Base-by-base conservation (phyloP, 768 basidiomycete species). In the Mycena maculata region DNA sequence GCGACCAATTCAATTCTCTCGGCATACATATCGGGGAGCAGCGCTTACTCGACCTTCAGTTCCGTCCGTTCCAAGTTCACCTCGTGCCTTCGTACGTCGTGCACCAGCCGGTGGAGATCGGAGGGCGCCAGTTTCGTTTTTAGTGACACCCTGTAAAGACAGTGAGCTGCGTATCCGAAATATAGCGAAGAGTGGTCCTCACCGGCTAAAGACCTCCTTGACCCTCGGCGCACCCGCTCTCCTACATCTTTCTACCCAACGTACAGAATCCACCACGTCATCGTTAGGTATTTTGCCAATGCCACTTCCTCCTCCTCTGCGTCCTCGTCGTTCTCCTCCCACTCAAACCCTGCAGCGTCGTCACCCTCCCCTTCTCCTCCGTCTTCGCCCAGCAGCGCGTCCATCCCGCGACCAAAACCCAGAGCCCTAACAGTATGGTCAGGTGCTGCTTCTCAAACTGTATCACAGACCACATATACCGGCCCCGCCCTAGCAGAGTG, bases 181-280 rank as follows among this genome's bases (percentile, higher is more conserved):
- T 23, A 64, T n/a, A n/a, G n/a, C 63, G 27, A 36, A 49, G 25
- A 59, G 64, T 13, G 33, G 31, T 33, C 81, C 92, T 70, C 65
- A 96, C 96, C 88, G 87, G 58, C 93, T 90, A 63, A 98, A 93
- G 0, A 93, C 93, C 63, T 91, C 90, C 72, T 94, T 90, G 0
- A 96, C 94, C 87, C 91, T 36, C 85, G 79, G 70, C 90, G 80
- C 0, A 96, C 92, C 42, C 93, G 82, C 69, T 89, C 88, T 0
- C 87, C 89, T 0, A 98, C 85, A 63, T 91, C 90, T 71, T 91
- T 92, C 95, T 95, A 97, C 0, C 96, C 95, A 4, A 95, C 91
- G 74, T 98, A 90, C 60, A 97, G 73, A 12, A 97, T 82, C 95
- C 95, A 97, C 95, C 95, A 98, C 41, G 90, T 93, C 71, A 96